Conservation (phyloP, 352 stramenopile genomes). For the Phytophthora constricta region DNA sequence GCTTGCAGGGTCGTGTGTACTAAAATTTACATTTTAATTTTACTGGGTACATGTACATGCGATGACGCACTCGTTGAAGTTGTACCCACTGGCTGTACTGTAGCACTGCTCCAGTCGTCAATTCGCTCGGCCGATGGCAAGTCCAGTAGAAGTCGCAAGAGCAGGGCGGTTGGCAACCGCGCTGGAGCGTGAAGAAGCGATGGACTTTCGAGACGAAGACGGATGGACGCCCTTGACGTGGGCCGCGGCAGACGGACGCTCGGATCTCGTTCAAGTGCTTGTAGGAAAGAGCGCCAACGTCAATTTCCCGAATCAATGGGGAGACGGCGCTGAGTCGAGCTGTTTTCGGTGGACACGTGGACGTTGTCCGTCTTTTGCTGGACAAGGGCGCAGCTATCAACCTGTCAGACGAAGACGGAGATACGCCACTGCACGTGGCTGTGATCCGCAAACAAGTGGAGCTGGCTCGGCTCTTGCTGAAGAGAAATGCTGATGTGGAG, state of each 20-base stretch:
- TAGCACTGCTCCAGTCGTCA: no score
- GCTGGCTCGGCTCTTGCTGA: constrained; percentile 2
- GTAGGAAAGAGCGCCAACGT: neutral
- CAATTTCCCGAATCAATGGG: constrained; percentile 12
- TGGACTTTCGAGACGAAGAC: constrained; percentile 5
- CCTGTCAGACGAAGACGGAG: constrained; percentile 17
- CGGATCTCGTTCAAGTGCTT: constrained; percentile 12
- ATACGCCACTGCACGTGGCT: constrained; percentile 14
- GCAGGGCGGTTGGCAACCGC: no score
- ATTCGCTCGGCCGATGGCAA: no score
- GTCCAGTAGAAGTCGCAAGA: no score
- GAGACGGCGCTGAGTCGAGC: constrained; percentile 20
- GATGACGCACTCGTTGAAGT: no score
- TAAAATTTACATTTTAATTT: no score
- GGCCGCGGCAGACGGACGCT: constrained; percentile 14
- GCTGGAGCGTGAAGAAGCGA: neutral
- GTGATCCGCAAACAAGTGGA: constrained; percentile 2
- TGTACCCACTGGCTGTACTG: no score
- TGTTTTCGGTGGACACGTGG: constrained; percentile 8
- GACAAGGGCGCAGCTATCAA: constrained; percentile 4
- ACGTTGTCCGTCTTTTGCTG: neutral
- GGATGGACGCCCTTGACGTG: constrained; percentile 13
- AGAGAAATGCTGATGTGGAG: constrained; percentile 6
- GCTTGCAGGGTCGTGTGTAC: no score
- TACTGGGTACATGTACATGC: no score